Percentiles rank a stretch among this genome's conserved stretches.
Evolutionary conservation across 257 asterid genomes (phyloP).

Genomic region (Solanum verrucosum): DNA sequence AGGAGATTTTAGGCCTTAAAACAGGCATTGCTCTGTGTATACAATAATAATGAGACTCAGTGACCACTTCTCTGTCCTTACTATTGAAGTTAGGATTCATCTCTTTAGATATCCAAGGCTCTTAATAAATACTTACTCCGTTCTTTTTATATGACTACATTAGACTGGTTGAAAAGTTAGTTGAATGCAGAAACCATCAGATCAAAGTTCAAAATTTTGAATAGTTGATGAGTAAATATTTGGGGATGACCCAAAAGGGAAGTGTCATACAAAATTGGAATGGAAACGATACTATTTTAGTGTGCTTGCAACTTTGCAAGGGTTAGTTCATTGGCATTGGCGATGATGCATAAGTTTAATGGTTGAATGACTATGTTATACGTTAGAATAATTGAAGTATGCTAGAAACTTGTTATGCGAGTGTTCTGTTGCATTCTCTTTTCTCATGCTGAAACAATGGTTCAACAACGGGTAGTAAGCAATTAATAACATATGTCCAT

Average conservation of each 20-base stretch:
- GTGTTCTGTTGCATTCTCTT: neutral
- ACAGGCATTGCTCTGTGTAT: neutral
- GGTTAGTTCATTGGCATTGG: neutral
- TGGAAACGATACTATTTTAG: neutral
- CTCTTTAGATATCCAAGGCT: neutral
- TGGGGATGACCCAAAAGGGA: neutral
- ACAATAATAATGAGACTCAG: neutral
- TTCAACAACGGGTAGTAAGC: neutral
- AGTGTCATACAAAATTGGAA: too few species aligned
- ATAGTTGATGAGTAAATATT: neutral
- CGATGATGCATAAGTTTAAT: neutral
- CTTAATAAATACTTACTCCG: neutral
- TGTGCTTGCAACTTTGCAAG: neutral
- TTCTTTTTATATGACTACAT: neutral
- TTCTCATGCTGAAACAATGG: neutral
- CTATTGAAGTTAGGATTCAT: neutral
- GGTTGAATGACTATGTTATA: neutral
- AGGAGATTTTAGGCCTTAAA: neutral
- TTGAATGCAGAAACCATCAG: neutral
- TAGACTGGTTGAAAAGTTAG: neutral
- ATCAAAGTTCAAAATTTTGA: neutral
- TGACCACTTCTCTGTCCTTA: neutral
- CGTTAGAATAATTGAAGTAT: neutral
- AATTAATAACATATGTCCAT: neutral
- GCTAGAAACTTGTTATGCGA: neutral